phyloP scores from a whole-genome alignment of 2,329 filamentous ascomycete species.

The Beauveria sp. region DNA sequence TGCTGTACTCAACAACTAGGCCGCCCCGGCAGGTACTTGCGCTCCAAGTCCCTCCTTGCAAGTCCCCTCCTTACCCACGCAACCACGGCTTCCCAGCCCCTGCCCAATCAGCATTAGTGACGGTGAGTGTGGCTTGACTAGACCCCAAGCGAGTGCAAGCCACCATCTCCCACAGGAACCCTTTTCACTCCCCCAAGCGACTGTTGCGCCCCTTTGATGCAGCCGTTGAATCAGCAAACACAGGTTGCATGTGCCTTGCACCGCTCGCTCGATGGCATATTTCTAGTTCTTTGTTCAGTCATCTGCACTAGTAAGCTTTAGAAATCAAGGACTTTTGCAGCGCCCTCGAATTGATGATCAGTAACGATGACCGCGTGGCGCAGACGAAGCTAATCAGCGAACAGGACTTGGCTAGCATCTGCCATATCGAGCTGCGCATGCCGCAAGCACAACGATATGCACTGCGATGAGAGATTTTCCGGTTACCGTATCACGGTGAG shows the following conservation, averaged over 20 bases:
- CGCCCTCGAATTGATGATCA: neutral
- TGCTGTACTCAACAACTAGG: no score
- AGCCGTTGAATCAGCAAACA: neutral
- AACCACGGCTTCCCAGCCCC: neutral
- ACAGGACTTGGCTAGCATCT: neutral
- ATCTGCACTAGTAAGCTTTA: neutral
- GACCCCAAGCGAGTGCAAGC: conserved; percentile 5
- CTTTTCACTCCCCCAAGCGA: neutral
- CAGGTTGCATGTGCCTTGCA: neutral
- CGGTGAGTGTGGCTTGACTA: neutral
- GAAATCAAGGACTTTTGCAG: neutral
- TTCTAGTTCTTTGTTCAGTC: neutral
- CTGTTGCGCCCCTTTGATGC: neutral
- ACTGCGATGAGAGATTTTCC: conserved; percentile 2
- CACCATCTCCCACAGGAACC: conserved; percentile 8
- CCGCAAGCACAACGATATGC: neutral
- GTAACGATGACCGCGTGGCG: neutral
- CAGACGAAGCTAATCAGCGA: neutral
- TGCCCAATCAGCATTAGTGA: neutral
- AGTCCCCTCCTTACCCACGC: neutral
- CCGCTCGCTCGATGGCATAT: neutral
- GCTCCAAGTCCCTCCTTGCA: neutral
- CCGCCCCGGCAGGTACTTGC: neutral
- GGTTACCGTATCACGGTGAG: neutral
- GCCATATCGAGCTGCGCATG: neutral